Base-by-base conservation (phyloP, 2,329 filamentous ascomycete genomes). In the Pyrenophora teres region DNA sequence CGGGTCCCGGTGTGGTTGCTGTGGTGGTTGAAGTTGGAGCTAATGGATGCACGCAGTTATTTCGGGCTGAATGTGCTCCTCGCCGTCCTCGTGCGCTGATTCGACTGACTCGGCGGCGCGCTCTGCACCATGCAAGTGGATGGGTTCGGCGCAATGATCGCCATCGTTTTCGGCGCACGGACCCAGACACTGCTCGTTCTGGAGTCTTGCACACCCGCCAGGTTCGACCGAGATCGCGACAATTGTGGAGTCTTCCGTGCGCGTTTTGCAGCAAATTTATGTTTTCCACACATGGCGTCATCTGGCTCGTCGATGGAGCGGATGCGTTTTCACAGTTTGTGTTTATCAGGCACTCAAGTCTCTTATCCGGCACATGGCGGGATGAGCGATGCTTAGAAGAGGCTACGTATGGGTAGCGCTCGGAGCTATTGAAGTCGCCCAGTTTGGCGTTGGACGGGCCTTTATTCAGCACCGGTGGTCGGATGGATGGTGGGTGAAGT, bases 61-160 rank as follows among this genome's bases (percentile, higher is more conserved):
- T 74, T 75, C 52, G 70, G 68, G 53, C 41, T 73, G 37, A 74
- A 75, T 71, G 66, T 65, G 56, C 52, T 77, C 40, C 70, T 78
- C 56, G 74, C 75, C 47, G 72, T 64, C 45, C 50, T 72, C 31
- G 66, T 64, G 61, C 59, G 60, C 54, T 74, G 68, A 73, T 54
- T 54, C 49, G 58, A 53, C 56, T 52, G 57, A 57, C 46, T 46
- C 46, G 54, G 40, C 36, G 31, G 43, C 15, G 38, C 32, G 25
- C 35, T 32, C 31, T 23, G 18, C 18, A 21, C 36, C 32, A 43
- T 46, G 43, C 43, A 43, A 31, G 43, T 31, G 43, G 10, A 31
- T 36, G 25, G 31, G 45, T 50, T 56, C 37, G 47, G 49, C 52
- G 52, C 52, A 46, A 42, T 53, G 54, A 60, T 60, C 51, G 57